Conservation (phyloP, 257 asterid genomes). For the Voacanga thouarsii region DNA sequence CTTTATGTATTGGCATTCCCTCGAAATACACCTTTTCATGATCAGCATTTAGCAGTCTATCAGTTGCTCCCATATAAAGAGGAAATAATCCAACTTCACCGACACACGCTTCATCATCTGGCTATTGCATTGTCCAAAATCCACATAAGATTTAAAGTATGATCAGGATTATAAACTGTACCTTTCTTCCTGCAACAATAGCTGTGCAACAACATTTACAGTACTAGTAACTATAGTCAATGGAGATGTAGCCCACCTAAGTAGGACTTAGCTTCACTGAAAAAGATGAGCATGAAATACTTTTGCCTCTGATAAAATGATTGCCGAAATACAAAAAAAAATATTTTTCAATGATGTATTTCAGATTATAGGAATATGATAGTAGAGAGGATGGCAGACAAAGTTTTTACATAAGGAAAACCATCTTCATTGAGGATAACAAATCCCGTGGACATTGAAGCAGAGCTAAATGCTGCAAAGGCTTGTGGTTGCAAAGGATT, state of each 20-base stretch:
- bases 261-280: background rate
- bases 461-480: slow-evolving; percentile 81
- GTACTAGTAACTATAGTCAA: background rate
- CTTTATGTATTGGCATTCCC: slow-evolving; percentile 84
- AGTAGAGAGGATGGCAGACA: slow-evolving; percentile 8
- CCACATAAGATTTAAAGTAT: background rate
- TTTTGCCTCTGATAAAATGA: background rate
- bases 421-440: slow-evolving; percentile 79
- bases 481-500: slow-evolving; percentile 90
- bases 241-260: background rate
- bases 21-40: slow-evolving; percentile 81
- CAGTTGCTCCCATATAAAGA: slow-evolving; percentile 70
- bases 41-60: slow-evolving; percentile 79
- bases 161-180: background rate
- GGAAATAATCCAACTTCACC: slow-evolving; percentile 92
- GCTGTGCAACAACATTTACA: background rate
- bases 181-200: background rate
- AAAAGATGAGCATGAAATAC: background rate
- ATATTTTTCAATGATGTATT: background rate
- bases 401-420: slow-evolving; percentile 56
- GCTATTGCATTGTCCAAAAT: slow-evolving; percentile 37
- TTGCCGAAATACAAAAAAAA: too few relatives aligned
- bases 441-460: slow-evolving; percentile 68
- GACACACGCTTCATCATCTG: slow-evolving; percentile 67
- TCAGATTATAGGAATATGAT: too few relatives aligned